Evolutionary conservation across 257 asterid species (phyloP).

Genomic region (Petrea volubilis): DNA sequence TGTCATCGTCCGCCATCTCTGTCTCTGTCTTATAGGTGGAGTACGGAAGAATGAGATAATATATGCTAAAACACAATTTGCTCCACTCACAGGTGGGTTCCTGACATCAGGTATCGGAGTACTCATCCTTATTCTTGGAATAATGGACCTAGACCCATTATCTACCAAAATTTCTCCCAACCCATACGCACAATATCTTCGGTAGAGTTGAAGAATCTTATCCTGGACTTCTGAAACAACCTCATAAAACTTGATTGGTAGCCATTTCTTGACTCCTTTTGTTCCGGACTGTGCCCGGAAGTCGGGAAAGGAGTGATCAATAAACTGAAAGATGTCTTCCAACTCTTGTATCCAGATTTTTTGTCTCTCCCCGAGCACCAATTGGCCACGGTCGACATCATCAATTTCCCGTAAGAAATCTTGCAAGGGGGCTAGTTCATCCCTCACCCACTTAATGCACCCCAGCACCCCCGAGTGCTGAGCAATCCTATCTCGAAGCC

Average conservation of each 20-base stretch:
- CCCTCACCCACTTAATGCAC: background rate
- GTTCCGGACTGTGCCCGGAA: background rate
- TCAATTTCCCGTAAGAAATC: background rate
- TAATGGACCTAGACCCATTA: background rate
- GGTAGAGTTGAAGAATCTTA: slow-evolving; percentile 4
- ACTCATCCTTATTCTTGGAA: background rate
- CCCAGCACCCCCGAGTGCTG: background rate
- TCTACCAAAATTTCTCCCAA: background rate
- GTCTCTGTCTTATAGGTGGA: background rate
- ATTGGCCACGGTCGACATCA: background rate
- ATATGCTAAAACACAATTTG: too few species aligned
- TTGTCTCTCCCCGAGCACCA: background rate
- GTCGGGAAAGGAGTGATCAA: background rate
- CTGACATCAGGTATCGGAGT: background rate
- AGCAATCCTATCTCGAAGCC: background rate
- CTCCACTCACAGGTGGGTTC: background rate
- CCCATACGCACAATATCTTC: background rate
- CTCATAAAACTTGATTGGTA: background rate
- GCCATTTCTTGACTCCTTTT: background rate
- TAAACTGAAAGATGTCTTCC: slow-evolving; percentile 3
- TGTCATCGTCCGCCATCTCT: background rate
- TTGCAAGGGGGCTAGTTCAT: slow-evolving; percentile 1
- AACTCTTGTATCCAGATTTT: background rate
- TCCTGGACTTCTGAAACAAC: background rate
- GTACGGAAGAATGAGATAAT: too few species aligned